phyloP scores from a whole-genome alignment of 2,329 filamentous ascomycete genomes.

The Cladophialophora chaetospira region DNA sequence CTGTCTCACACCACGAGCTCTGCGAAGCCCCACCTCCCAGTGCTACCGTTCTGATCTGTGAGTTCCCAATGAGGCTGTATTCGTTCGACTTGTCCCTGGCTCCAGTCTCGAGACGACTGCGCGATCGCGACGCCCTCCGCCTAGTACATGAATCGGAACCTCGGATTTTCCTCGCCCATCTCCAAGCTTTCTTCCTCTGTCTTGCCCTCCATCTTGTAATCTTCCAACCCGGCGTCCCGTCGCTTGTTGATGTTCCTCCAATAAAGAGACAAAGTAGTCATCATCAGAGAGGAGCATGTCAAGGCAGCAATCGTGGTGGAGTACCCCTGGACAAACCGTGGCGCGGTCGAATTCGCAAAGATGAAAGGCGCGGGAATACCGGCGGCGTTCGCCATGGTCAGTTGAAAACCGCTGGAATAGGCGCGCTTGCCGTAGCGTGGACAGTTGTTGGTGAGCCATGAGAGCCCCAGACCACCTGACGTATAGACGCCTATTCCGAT shows the following conservation, averaged over 20 bases:
- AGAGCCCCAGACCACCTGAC: constrained; percentile 55
- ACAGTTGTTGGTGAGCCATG: constrained; percentile 62
- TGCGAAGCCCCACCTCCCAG: too few relatives aligned
- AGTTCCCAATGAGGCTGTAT: too few relatives aligned
- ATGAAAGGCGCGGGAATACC: constrained; percentile 71
- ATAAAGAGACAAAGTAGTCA: constrained; percentile 57
- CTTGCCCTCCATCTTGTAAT: constrained; percentile 42
- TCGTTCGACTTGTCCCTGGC: too few relatives aligned
- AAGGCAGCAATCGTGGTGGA: constrained; percentile 62
- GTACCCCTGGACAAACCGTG: constrained; percentile 53
- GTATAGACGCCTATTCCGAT: constrained; percentile 71
- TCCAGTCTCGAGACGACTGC: too few relatives aligned
- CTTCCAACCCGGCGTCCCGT: constrained; percentile 37
- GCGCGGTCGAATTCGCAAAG: not conserved
- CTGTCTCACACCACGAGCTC: too few relatives aligned
- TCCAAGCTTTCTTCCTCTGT: constrained; percentile 45
- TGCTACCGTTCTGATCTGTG: too few relatives aligned
- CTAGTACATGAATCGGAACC: too few relatives aligned
- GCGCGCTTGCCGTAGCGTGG: constrained; percentile 76
- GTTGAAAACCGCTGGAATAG: constrained; percentile 67
- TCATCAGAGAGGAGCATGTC: constrained; percentile 55
- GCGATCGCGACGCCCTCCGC: too few relatives aligned
- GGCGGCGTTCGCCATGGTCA: constrained; percentile 68
- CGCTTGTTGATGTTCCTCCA: constrained; percentile 51
- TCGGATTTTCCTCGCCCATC: constrained; percentile 44